These are phyloP conservation scores for Santalum album DNA, from an alignment of 164 flowering plant species.

Conservation along the genomic window DNA sequence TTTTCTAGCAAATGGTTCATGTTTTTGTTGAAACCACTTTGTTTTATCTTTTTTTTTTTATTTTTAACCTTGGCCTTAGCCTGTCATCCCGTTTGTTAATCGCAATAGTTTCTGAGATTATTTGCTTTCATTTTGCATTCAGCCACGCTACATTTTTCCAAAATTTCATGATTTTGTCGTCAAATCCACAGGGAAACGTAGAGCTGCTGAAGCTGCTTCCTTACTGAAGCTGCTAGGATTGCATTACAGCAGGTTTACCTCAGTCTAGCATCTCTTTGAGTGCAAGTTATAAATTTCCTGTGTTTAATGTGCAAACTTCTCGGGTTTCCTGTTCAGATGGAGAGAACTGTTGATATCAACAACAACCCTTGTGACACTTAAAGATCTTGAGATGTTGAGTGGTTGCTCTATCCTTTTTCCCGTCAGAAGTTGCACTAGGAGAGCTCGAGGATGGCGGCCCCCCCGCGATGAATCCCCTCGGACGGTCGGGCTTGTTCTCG, in stretches of 20 bases:
- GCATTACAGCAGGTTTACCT: slow-evolving; percentile 50
- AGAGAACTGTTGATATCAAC: slow-evolving; percentile 52
- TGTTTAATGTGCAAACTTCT: no score
- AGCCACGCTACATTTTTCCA: background rate
- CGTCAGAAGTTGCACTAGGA: background rate
- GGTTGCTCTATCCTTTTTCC: background rate
- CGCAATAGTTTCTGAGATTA: background rate
- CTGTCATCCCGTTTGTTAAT: background rate
- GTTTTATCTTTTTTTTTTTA: no score
- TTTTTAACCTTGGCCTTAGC: background rate
- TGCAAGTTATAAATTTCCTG: background rate
- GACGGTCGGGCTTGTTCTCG: background rate
- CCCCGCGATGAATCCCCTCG: background rate
- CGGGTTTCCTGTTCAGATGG: background rate
- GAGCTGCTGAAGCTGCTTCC: slow-evolving; percentile 58
- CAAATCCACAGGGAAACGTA: slow-evolving; percentile 39
- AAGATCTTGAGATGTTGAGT: slow-evolving; percentile 42
- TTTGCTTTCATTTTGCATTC: background rate
- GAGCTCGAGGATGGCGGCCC: background rate
- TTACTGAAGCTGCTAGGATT: slow-evolving; percentile 56
- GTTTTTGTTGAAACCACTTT: no score
- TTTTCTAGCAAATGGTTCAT: no score
- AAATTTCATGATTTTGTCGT: background rate
- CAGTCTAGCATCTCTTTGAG: background rate
- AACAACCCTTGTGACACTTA: slow-evolving; percentile 30